phyloP scores from a whole-genome alignment of 345 rosid genomes.

The Eucalyptus viminalis region DNA sequence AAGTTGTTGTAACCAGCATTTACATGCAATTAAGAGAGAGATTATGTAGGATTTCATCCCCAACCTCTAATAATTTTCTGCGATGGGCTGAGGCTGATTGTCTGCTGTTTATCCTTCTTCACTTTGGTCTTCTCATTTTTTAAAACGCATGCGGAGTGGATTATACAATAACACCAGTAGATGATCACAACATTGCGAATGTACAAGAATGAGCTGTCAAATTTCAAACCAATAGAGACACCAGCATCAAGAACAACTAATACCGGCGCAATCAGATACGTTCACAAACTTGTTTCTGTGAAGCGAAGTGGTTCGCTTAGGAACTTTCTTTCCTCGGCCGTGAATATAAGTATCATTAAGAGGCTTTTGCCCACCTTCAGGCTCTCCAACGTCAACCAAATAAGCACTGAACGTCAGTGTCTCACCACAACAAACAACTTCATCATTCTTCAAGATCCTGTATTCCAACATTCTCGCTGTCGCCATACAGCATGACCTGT shows the following conservation, averaged over 20 bases:
- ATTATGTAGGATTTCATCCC: no score
- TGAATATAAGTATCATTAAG: neutral
- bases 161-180: no score
- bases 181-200: no score
- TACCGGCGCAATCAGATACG: conserved; percentile 25
- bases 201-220: no score
- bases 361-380: conserved; percentile 11
- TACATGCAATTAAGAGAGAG: no score
- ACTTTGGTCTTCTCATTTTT: no score
- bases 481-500: conserved; percentile 66
- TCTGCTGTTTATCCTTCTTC: no score
- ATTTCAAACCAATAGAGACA: no score
- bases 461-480: conserved; percentile 50
- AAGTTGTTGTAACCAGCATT: no score
- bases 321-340: neutral
- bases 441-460: conserved; percentile 29
- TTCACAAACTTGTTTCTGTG: conserved; percentile 18
- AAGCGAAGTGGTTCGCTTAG: neutral
- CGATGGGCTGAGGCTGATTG: no score
- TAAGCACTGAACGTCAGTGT: conserved; percentile 21
- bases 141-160: no score
- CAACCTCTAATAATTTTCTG: no score
- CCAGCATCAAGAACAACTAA: neutral
- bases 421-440: conserved; percentile 29
- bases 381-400: conserved; percentile 61